Percentiles rank a stretch among this genome's conserved stretches.
These are phyloP conservation scores for Diplotaxis tenuifolia DNA, from an alignment of 345 rosid genomes.

Conservation along the genomic window DNA sequence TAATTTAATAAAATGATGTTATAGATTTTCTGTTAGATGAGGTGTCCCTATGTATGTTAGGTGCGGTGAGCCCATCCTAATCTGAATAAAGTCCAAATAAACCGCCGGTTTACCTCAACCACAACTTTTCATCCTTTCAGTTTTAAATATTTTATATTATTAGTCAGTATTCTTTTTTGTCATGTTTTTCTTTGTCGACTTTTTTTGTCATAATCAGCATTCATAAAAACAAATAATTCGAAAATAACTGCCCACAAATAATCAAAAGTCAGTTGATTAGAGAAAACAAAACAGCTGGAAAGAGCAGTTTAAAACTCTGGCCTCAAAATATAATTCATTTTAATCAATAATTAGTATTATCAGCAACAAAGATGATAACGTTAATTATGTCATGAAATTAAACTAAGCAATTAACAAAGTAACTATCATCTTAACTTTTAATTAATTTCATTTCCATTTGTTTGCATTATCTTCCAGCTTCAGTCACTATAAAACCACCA, in stretches of 20 bases:
- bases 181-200: background rate
- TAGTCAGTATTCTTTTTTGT: background rate
- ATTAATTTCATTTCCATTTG: constrained; percentile 5
- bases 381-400: constrained; percentile 11
- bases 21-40: background rate
- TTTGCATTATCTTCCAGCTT: constrained; percentile 24
- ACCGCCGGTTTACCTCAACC: constrained; percentile 34
- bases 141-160: background rate
- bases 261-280: background rate
- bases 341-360: constrained; percentile 29
- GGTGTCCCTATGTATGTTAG: constrained; percentile 17
- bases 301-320: constrained; percentile 29
- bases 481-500: constrained; percentile 27
- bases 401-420: constrained; percentile 1
- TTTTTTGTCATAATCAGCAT: background rate
- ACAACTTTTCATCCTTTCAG: constrained; percentile 5
- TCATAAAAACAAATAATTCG: constrained; percentile 11
- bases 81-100: constrained; percentile 26
- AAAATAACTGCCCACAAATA: constrained; percentile 8
- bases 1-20: background rate
- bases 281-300: constrained; percentile 3
- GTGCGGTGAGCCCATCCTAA: constrained; percentile 32
- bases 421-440: background rate
- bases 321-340: constrained; percentile 16
- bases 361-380: constrained; percentile 29